Conservation (phyloP, 1,284 basidiomycete species). For the Boletus semigastroideus region DNA sequence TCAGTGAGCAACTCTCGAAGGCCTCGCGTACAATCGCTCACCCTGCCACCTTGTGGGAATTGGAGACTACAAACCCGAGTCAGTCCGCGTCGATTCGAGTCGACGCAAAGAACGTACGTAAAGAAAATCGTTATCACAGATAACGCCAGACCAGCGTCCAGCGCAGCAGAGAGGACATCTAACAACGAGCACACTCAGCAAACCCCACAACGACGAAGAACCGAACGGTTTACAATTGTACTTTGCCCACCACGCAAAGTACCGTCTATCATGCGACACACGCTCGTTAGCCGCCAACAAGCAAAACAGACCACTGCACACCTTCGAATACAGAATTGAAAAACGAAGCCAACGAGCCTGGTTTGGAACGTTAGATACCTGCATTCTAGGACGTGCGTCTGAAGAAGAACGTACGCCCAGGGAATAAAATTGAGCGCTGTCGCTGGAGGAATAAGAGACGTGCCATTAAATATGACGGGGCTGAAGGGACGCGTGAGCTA, state of each 20-base stretch:
- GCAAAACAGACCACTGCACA: slow-evolving; percentile 21
- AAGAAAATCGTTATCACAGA: slow-evolving; percentile 55
- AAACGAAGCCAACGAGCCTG: slow-evolving; percentile 53
- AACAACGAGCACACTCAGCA: background rate
- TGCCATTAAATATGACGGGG: slow-evolving; percentile 37
- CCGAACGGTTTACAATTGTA: slow-evolving; percentile 51
- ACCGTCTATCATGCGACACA: slow-evolving; percentile 34
- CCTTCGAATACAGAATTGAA: slow-evolving; percentile 60
- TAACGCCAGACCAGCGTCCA: slow-evolving; percentile 57
- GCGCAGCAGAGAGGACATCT: slow-evolving; percentile 61
- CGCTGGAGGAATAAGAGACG: slow-evolving; percentile 39
- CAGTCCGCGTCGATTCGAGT: background rate
- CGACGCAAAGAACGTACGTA: slow-evolving; percentile 24
- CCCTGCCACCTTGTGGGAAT: slow-evolving; percentile 30
- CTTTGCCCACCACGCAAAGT: slow-evolving; percentile 73
- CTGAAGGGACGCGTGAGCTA: slow-evolving; percentile 12
- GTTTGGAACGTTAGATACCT: background rate
- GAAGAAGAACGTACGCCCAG: slow-evolving; percentile 33
- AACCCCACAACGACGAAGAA: background rate
- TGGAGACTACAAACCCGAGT: slow-evolving; percentile 28
- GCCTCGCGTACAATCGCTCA: slow-evolving; percentile 9
- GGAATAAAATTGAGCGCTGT: slow-evolving; percentile 44
- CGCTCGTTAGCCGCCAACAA: too few relatives aligned
- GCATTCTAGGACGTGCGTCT: background rate
- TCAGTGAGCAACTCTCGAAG: background rate